A percentile compares a stretch with the other conserved stretches of the same genome.
phyloP scores from a whole-genome alignment of 495 filamentous ascomycete genomes.

The Neurospora sp. region DNA sequence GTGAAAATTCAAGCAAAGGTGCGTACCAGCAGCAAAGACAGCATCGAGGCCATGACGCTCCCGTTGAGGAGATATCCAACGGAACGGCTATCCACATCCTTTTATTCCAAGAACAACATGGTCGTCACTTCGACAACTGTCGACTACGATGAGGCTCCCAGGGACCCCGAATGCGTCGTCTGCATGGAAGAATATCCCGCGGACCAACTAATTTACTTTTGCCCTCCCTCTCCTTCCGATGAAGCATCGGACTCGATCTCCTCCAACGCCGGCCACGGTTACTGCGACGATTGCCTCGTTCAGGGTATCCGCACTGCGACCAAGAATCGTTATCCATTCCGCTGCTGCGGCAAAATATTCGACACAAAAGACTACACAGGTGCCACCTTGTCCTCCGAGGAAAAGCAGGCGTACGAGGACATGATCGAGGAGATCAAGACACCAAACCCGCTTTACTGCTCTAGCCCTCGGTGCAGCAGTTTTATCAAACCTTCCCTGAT shows the following conservation, averaged over 20 bases:
- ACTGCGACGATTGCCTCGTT: slow-evolving; percentile 1
- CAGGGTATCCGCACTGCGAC: neutral
- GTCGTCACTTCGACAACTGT: neutral
- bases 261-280: neutral
- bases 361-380: neutral
- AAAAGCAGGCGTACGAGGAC: neutral
- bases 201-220: neutral
- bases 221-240: neutral
- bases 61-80: neutral
- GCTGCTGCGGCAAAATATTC: neutral
- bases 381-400: neutral
- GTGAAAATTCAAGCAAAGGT: neutral
- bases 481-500: neutral
- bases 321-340: neutral
- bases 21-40: neutral
- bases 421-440: neutral
- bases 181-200: neutral
- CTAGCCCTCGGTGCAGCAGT: neutral
- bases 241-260: neutral
- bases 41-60: neutral
- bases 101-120: neutral
- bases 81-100: neutral
- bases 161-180: neutral
- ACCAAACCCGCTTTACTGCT: slow-evolving; percentile 1
- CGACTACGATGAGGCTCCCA: neutral